These are phyloP conservation scores for Colletotrichum costaricense DNA, from an alignment of 2,329 filamentous ascomycete genomes.

Conservation along the genomic window DNA sequence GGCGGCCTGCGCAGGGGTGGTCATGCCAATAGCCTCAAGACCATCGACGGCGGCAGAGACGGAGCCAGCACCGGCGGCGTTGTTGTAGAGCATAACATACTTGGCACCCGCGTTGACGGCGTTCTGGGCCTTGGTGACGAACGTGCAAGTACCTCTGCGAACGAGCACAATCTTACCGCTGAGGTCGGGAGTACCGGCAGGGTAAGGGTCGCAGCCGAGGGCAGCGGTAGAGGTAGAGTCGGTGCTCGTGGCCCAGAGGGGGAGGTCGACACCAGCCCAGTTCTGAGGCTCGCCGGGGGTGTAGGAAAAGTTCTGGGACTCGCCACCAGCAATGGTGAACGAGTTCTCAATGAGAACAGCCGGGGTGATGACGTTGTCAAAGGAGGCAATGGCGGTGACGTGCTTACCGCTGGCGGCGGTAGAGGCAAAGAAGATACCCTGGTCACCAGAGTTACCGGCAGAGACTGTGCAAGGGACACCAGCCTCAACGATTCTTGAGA, in stretches of 20 bases:
- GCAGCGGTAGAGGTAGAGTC: slow-evolving; percentile 57
- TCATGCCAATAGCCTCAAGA: slow-evolving; percentile 54
- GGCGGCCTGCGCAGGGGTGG: slow-evolving; percentile 53
- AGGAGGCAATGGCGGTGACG: slow-evolving; percentile 61
- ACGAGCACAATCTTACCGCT: slow-evolving; percentile 69
- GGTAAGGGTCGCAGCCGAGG: slow-evolving; percentile 64
- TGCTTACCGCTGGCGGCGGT: slow-evolving; percentile 59
- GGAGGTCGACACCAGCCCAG: slow-evolving; percentile 59
- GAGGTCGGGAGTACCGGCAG: slow-evolving; percentile 66
- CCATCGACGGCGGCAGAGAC: slow-evolving; percentile 46
- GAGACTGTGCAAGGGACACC: slow-evolving; percentile 65
- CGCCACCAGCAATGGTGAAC: slow-evolving; percentile 52
- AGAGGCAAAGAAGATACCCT: slow-evolving; percentile 61
- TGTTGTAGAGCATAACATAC: slow-evolving; percentile 73
- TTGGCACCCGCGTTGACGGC: slow-evolving; percentile 66
- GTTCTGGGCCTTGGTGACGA: slow-evolving; percentile 64
- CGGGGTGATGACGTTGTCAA: slow-evolving; percentile 59
- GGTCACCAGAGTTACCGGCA: slow-evolving; percentile 61
- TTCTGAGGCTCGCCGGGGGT: slow-evolving; percentile 51
- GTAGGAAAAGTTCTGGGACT: slow-evolving; percentile 53
- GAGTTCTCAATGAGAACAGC: slow-evolving; percentile 54
- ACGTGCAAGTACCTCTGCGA: slow-evolving; percentile 68
- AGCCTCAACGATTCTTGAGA: slow-evolving; percentile 63
- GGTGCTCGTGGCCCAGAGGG: slow-evolving; percentile 61
- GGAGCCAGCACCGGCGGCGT: slow-evolving; percentile 48